These are phyloP conservation scores for Papiliotrema nemorosa DNA, from an alignment of 1,284 basidiomycete genomes.

Conservation along the genomic window DNA sequence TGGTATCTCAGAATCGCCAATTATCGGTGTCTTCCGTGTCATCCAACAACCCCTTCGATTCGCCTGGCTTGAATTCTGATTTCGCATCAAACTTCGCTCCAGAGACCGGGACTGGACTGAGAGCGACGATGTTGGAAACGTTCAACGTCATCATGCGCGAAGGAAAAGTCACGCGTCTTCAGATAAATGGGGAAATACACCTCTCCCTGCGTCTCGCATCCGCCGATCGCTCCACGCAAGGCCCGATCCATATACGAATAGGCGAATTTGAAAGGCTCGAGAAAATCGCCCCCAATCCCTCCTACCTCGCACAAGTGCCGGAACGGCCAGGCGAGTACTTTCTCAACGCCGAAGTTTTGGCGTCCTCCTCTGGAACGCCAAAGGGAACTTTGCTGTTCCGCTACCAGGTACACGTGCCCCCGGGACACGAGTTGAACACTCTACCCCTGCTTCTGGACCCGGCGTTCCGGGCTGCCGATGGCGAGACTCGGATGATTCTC, in stretches of 20 bases:
- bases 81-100: conserved; percentile 6
- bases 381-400: conserved; percentile 51
- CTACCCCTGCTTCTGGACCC: conserved; percentile 52
- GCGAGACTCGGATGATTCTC: conserved; percentile 54
- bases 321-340: conserved; percentile 52
- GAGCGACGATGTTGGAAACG: conserved; percentile 52
- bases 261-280: conserved; percentile 52
- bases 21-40: conserved; percentile 26
- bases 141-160: conserved; percentile 52
- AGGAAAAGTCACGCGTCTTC: conserved; percentile 48
- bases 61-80: conserved; percentile 18
- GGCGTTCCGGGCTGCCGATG: conserved; percentile 53
- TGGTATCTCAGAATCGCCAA: conserved; percentile 14
- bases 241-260: conserved; percentile 49
- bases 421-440: conserved; percentile 33
- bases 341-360: conserved; percentile 49
- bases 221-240: conserved; percentile 8
- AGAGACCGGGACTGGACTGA: conserved; percentile 34
- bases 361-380: conserved; percentile 16
- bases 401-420: conserved; percentile 53
- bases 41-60: conserved; percentile 46
- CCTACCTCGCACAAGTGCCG: conserved; percentile 49
- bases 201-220: conserved; percentile 19
- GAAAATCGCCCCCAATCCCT: conserved; percentile 55
- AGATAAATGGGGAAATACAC: conserved; percentile 55